These are phyloP conservation scores for Hydnum rufescens DNA, from an alignment of 768 basidiomycete species.

Conservation along the genomic window DNA sequence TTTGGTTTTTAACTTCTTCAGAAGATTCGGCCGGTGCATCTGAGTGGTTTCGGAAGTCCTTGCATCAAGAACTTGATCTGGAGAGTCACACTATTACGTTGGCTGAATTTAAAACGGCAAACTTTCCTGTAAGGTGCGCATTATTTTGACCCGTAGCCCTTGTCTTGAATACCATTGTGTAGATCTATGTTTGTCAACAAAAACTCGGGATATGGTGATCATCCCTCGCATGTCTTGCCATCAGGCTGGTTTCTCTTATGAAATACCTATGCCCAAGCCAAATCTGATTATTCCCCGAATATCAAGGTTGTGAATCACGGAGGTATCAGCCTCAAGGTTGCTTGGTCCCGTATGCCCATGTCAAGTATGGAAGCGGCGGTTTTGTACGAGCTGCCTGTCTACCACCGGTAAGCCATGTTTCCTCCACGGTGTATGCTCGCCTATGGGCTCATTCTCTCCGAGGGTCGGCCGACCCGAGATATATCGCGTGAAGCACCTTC, in stretches of 20 bases:
- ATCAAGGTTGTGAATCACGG: slow-evolving; percentile 35
- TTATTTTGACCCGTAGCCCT: not conserved
- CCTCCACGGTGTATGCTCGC: not conserved
- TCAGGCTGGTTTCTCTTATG: slow-evolving; percentile 30
- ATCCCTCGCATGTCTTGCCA: slow-evolving; percentile 69
- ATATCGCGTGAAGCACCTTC: slow-evolving; percentile 43
- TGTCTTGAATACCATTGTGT: not conserved
- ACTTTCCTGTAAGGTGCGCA: slow-evolving; percentile 22
- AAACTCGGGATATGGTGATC: slow-evolving; percentile 58
- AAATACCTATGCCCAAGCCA: not conserved
- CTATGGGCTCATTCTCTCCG: not conserved
- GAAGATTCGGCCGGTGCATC: slow-evolving; percentile 34
- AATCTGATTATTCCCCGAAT: too few relatives aligned
- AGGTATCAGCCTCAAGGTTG: slow-evolving; percentile 64
- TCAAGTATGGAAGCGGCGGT: slow-evolving; percentile 37
- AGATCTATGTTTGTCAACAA: slow-evolving; percentile 53
- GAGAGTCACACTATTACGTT: slow-evolving; percentile 47
- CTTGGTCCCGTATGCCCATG: slow-evolving; percentile 74
- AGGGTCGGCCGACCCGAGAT: slow-evolving; percentile 69
- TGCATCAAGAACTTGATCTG: slow-evolving; percentile 46
- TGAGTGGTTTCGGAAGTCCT: slow-evolving; percentile 30
- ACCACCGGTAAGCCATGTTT: slow-evolving; percentile 36
- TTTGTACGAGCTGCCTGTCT: slow-evolving; percentile 58
- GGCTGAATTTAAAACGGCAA: slow-evolving; percentile 41
- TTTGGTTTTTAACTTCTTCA: slow-evolving; percentile 61